Conservation (phyloP, 179 eudicot genomes). For the Beta lomatogona region DNA sequence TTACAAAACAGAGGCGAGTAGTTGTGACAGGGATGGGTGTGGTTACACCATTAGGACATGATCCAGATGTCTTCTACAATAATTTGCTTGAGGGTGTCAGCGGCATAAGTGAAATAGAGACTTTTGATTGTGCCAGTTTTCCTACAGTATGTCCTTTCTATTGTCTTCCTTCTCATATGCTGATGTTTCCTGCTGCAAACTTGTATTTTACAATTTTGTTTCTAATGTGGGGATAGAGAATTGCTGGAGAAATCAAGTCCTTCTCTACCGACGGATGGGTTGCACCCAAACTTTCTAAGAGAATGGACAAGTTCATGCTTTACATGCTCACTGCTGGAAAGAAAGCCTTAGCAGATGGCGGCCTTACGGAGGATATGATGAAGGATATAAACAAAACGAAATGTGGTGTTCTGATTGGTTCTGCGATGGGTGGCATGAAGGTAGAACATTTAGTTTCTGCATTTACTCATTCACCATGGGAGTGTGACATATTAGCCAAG, state of each 20-base stretch:
- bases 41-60: constrained; percentile 78
- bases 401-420: constrained; percentile 94
- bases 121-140: constrained; percentile 78
- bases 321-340: constrained; percentile 97
- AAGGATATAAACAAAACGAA: constrained; percentile 68
- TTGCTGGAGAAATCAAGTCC: constrained; percentile 95
- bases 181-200: constrained; percentile 1
- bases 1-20: constrained; percentile 63
- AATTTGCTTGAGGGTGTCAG: constrained; percentile 96
- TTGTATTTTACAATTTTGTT: constrained; percentile 13
- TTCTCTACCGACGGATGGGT: constrained; percentile 90
- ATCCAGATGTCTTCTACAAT: constrained; percentile 72
- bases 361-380: constrained; percentile 77
- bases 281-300: constrained; percentile 87
- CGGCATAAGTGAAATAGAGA: constrained; percentile 84
- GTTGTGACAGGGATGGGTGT: constrained; percentile 99
- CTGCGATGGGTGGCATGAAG: constrained; percentile 99
- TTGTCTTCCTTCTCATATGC: not conserved
- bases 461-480: constrained; percentile 12
- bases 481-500: not conserved
- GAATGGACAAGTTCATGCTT: constrained; percentile 98
- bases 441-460: constrained; percentile 37
- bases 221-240: constrained; percentile 49
- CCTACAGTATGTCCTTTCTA: constrained; percentile 61
- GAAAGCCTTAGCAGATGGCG: constrained; percentile 86